Conservation (phyloP, 148 eudicot species). For the Salicornia ramosissima region DNA sequence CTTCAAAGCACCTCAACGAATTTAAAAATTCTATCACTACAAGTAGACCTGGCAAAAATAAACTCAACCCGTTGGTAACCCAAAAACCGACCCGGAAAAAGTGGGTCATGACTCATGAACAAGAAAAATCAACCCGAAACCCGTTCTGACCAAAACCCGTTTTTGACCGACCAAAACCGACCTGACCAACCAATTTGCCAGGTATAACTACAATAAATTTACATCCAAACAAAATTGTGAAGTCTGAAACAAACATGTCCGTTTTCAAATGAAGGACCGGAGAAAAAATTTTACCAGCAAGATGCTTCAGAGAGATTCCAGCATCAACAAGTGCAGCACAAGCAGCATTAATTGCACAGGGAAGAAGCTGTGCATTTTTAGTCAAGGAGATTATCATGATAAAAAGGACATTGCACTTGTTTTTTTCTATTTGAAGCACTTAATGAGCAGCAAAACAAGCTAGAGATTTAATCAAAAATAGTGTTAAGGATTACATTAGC, state of each 20-base stretch:
- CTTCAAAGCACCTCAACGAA: background rate
- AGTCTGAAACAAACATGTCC: background rate
- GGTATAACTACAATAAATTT: background rate
- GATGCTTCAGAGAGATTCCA: slow-evolving; percentile 84
- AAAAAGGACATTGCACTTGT: background rate
- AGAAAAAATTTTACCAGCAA: slow-evolving; percentile 56
- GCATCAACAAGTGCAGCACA: slow-evolving; percentile 97
- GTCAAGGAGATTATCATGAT: slow-evolving; percentile 42
- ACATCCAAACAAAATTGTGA: background rate
- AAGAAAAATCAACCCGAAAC: too few relatives aligned
- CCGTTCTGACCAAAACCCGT: too few relatives aligned
- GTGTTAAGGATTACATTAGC: background rate
- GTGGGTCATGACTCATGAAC: too few relatives aligned
- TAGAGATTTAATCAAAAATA: background rate
- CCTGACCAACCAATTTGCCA: too few relatives aligned
- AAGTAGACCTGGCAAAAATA: too few relatives aligned
- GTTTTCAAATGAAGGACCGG: background rate
- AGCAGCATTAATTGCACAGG: slow-evolving; percentile 92
- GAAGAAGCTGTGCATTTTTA: slow-evolving; percentile 62
- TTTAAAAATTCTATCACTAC: background rate
- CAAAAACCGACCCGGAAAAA: too few relatives aligned
- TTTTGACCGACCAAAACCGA: too few relatives aligned
- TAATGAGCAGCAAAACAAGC: background rate
- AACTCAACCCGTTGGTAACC: too few relatives aligned
- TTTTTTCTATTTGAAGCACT: background rate